A percentile compares a stretch with the other conserved stretches of the same genome.
These are phyloP conservation scores for Pyricularia pennisetigena DNA, from an alignment of 2,329 filamentous ascomycete species.

Conservation along the genomic window DNA sequence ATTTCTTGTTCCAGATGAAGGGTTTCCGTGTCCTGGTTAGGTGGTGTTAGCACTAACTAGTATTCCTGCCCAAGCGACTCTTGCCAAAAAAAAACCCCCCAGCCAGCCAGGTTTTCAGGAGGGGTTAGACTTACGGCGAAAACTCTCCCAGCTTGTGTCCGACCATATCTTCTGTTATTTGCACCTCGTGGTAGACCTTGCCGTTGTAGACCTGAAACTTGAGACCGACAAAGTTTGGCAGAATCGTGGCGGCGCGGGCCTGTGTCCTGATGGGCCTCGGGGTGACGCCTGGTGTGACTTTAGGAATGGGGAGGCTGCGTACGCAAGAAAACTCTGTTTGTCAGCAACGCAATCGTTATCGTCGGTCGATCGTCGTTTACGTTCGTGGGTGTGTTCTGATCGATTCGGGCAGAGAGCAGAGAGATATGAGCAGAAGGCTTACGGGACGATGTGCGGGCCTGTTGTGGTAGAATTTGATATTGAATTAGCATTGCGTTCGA, in stretches of 20 bases:
- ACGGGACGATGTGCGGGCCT: slow-evolving; percentile 47
- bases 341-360: background rate
- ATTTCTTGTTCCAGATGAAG: slow-evolving; percentile 35
- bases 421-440: slow-evolving; percentile 17
- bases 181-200: slow-evolving; percentile 73
- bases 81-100: background rate
- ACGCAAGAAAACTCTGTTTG: slow-evolving; percentile 7
- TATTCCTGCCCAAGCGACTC: background rate
- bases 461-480: slow-evolving; percentile 10
- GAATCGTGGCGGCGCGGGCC: slow-evolving; percentile 78
- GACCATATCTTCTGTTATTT: slow-evolving; percentile 91
- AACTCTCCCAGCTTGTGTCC: slow-evolving; percentile 93
- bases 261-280: slow-evolving; percentile 72
- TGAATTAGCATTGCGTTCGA: background rate
- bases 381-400: background rate
- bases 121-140: slow-evolving; percentile 54
- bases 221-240: slow-evolving; percentile 85
- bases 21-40: slow-evolving; percentile 44
- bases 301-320: slow-evolving; percentile 52
- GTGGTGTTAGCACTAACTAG: background rate
- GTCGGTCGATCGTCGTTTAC: background rate
- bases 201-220: slow-evolving; percentile 89
- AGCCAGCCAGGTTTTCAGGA: background rate
- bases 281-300: slow-evolving; percentile 49
- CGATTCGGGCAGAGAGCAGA: background rate